Evolutionary conservation across 202 grass and related monocot species (phyloP), one percentile per base, ranked within the genome.

Genomic region (Zoysia matrella): DNA sequence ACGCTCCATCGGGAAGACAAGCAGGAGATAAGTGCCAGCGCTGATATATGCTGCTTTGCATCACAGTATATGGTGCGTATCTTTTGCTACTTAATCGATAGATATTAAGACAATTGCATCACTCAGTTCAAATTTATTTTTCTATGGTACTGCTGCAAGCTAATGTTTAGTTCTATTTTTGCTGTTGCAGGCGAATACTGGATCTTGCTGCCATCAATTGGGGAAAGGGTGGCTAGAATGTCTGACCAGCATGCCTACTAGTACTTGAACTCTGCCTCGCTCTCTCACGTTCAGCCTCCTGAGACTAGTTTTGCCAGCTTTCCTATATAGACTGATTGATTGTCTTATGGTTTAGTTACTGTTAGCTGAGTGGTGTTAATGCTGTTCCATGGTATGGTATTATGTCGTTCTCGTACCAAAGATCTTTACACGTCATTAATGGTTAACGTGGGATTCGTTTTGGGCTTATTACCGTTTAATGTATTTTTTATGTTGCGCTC

Each of bases 1-100:
- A 52, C 88, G 95, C 2, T 74, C 86, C 1, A 82, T 72, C 0
- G 95, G 95, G 10, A 98, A 98, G 86, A 95, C 92, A 3, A 80
- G 63, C 80, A 85, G 92, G 50, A 89, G 95, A 76, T 98, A 89
- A 94, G 69, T 7, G 0, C 30, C 51, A 42, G 43, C 68, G 42
- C 6, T 14, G 14, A 36, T 36, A 5, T 3, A 9, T 6, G 36
- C 10, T 61, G 18, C 30, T 54, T 41, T 47, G 40, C 1, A 36
- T 80, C 39, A 67, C 56, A 71, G 39, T 14, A 42, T 61, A 18
- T 50, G 84, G 64, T 86, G 14, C 2, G 83, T 72, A 3, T 18
- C 41, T 78, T 46, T 78, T 45, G 1, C 53, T 60, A 48, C 22
- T 18, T 6, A 60, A 60, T 12, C 45, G 30, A 4, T 13, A 36